Percentiles rank a stretch among this genome's conserved stretches.
These are phyloP conservation scores for Chaetomiaceae sp. DNA, from an alignment of 2,329 filamentous ascomycete genomes.

Conservation along the genomic window DNA sequence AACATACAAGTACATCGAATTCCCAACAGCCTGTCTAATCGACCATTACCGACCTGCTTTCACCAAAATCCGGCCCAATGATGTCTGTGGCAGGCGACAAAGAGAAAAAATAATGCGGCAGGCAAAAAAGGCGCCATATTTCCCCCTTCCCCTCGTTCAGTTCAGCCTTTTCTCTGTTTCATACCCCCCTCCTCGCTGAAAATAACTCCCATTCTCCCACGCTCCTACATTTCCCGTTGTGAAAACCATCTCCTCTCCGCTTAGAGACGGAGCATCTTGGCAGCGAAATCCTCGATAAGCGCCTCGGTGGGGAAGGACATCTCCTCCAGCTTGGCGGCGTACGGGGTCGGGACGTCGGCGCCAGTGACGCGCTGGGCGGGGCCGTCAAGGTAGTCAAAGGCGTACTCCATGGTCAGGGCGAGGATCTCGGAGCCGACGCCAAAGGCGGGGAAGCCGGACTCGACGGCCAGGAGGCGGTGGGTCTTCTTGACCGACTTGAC, in stretches of 20 bases:
- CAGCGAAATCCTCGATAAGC: conserved; percentile 81
- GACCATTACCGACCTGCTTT: conserved; percentile 22
- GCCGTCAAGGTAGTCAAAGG: conserved; percentile 93
- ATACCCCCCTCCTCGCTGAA: conserved; percentile 2
- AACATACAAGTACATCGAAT: conserved; percentile 23
- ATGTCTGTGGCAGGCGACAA: conserved; percentile 4
- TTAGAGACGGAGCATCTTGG: conserved; percentile 74
- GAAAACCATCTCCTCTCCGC: background rate
- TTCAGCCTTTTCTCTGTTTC: background rate
- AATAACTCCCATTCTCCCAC: background rate
- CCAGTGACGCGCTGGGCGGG: conserved; percentile 92
- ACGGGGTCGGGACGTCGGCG: conserved; percentile 94
- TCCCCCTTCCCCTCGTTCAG: conserved; percentile 6
- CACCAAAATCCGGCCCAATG: conserved; percentile 13
- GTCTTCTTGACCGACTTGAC: conserved; percentile 99
- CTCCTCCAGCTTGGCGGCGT: conserved; percentile 87
- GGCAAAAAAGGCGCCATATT: conserved; percentile 1
- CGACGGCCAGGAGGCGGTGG: conserved; percentile 80
- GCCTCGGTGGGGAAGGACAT: conserved; percentile 90
- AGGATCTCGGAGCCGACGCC: conserved; percentile 91
- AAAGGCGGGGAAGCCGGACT: conserved; percentile 94
- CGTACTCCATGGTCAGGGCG: conserved; percentile 94
- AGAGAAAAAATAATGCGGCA: conserved; percentile 14
- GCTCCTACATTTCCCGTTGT: background rate
- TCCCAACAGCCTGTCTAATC: conserved; percentile 23